These are phyloP conservation scores for Rhizopogon vulgaris DNA, from an alignment of 768 basidiomycete genomes.

Conservation along the genomic window DNA sequence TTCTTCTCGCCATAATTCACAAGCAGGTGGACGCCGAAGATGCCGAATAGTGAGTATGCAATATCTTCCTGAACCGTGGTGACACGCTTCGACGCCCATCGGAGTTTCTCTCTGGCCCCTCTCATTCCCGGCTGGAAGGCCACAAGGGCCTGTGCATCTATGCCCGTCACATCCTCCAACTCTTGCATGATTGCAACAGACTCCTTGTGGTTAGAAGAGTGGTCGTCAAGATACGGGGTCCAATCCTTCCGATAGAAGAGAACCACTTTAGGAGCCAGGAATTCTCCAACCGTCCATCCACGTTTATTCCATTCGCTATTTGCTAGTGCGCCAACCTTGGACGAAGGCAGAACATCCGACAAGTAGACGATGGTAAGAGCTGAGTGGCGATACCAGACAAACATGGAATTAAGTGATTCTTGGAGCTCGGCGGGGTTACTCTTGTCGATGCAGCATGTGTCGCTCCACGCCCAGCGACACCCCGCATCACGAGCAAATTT, in stretches of 20 bases:
- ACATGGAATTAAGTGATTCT: not conserved
- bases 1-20: conserved; percentile 1
- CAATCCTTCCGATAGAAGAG: not conserved
- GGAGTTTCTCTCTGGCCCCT: not conserved
- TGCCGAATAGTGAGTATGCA: conserved; percentile 1
- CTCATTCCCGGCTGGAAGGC: not conserved
- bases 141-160: not conserved
- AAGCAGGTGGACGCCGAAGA: not conserved
- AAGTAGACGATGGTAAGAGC: conserved; percentile 1
- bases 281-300: conserved; percentile 1
- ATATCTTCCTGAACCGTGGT: conserved; percentile 1
- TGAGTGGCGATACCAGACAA: not conserved
- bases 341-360: not conserved
- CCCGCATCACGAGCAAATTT: not conserved
- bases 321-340: not conserved
- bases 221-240: not conserved
- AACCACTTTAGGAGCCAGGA: not conserved
- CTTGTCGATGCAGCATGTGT: conserved; percentile 11
- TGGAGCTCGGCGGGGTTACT: conserved; percentile 6
- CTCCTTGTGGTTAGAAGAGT: not conserved
- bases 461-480: conserved; percentile 4
- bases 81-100: not conserved
- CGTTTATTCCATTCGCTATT: not conserved
- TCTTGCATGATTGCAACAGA: not conserved
- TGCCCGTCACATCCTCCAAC: not conserved